These are phyloP conservation scores for Chlorella sp. DNA, from an alignment of 139 green algal species.

Conservation along the genomic window DNA sequence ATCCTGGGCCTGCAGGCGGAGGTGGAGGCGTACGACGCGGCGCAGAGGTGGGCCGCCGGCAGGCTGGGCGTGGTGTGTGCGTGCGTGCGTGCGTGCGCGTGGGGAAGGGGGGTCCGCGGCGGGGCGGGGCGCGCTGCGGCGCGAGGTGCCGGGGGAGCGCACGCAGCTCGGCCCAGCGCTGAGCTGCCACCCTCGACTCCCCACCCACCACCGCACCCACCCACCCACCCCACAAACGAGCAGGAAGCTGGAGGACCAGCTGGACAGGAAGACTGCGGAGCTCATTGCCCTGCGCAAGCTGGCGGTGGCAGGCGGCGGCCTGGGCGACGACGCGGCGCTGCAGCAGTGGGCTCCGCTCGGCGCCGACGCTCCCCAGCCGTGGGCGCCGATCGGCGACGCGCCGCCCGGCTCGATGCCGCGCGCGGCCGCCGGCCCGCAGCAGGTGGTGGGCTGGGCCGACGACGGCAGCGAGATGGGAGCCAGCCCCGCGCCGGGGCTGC, in stretches of 20 bases:
- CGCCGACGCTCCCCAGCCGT: conserved; percentile 1
- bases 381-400: not conserved
- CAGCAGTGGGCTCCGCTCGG: not conserved
- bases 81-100: not conserved
- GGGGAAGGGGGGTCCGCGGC: not conserved
- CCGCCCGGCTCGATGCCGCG: not conserved
- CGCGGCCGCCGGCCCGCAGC: not conserved
- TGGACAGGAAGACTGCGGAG: conserved; percentile 89
- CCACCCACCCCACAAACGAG: too few species aligned
- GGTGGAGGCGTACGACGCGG: conserved; percentile 84
- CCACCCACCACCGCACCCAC: not conserved
- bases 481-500: too few species aligned
- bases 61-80: not conserved
- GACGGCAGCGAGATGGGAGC: not conserved
- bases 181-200: not conserved
- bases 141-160: too few species aligned
- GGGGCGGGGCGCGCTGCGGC: not conserved
- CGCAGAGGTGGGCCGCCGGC: conserved; percentile 61
- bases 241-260: conserved; percentile 82
- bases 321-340: conserved; percentile 5
- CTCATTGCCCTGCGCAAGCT: conserved; percentile 71
- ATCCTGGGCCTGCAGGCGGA: conserved; percentile 89
- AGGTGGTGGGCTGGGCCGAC: not conserved
- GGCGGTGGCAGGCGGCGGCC: not conserved
- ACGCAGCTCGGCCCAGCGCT: too few species aligned